phyloP scores from a whole-genome alignment of 2,329 filamentous ascomycete species.

The Fusarium chuoi region DNA sequence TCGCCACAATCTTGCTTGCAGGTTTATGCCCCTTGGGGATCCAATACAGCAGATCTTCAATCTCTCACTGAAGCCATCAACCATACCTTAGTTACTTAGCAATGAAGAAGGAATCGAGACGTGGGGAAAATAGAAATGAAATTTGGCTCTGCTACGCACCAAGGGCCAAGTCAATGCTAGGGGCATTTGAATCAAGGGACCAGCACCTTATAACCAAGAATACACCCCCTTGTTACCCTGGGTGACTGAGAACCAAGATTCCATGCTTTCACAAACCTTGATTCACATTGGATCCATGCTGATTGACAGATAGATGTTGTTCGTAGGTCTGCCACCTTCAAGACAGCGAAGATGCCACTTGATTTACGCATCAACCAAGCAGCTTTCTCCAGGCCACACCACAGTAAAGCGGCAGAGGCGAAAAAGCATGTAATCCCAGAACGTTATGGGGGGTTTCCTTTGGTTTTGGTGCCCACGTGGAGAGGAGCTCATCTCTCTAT shows the following conservation, averaged over 20 bases:
- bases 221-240: constrained; percentile 22
- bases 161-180: neutral
- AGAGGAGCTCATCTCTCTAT: too few species aligned
- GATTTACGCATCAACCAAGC: neutral
- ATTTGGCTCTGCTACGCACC: neutral
- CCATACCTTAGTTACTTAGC: neutral
- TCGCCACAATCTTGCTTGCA: neutral
- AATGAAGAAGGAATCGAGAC: neutral
- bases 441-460: neutral
- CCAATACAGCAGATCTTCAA: neutral
- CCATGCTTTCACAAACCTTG: neutral
- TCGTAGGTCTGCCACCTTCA: neutral
- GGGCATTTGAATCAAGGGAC: constrained; percentile 26
- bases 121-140: neutral
- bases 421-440: neutral
- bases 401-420: neutral
- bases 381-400: neutral
- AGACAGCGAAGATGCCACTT: neutral
- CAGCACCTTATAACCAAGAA: neutral
- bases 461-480: constrained; percentile 1
- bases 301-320: neutral
- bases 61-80: neutral
- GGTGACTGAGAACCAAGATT: constrained; percentile 23
- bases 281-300: neutral
- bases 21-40: neutral